phyloP scores from a whole-genome alignment of 2,329 filamentous ascomycete species.

The Calonectria hawksworthii region DNA sequence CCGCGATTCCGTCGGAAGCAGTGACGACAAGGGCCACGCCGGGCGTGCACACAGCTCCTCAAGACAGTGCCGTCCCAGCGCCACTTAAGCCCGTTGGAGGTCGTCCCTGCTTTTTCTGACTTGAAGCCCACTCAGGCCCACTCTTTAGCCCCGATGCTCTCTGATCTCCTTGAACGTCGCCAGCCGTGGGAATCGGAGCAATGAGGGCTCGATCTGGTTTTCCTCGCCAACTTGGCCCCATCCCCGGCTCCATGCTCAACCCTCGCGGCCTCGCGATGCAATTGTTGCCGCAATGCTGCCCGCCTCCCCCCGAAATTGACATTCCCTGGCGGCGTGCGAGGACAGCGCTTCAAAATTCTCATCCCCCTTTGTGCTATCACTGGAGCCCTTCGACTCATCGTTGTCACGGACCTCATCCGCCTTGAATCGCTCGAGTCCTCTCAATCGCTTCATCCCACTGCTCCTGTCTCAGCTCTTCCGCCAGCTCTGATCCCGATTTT shows the following conservation, averaged over 20 bases:
- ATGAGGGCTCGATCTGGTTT: constrained; percentile 50
- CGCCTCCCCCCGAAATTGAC: background rate
- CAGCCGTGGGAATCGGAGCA: constrained; percentile 51
- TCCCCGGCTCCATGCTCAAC: constrained; percentile 21
- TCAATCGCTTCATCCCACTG: background rate
- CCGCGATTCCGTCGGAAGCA: background rate
- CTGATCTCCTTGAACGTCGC: constrained; percentile 46
- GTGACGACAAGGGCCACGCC: background rate
- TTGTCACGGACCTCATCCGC: background rate
- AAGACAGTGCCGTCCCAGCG: background rate
- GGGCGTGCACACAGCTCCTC: background rate
- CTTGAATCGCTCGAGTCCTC: background rate
- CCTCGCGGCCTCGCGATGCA: constrained; percentile 23
- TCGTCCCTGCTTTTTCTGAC: constrained; percentile 44
- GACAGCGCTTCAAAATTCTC: background rate
- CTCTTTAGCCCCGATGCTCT: constrained; percentile 44
- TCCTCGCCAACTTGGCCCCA: constrained; percentile 35
- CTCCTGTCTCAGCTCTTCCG: too few species aligned
- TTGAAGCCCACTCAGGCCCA: background rate
- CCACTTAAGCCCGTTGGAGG: constrained; percentile 37
- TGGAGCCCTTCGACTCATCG: background rate
- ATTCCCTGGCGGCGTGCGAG: background rate
- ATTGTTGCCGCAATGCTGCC: background rate
- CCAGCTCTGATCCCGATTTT: background rate
- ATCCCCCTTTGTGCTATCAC: background rate